Evolutionary conservation across 208 protist genomes (phyloP).

Genomic region (Endotrypanum monterogeii): DNA sequence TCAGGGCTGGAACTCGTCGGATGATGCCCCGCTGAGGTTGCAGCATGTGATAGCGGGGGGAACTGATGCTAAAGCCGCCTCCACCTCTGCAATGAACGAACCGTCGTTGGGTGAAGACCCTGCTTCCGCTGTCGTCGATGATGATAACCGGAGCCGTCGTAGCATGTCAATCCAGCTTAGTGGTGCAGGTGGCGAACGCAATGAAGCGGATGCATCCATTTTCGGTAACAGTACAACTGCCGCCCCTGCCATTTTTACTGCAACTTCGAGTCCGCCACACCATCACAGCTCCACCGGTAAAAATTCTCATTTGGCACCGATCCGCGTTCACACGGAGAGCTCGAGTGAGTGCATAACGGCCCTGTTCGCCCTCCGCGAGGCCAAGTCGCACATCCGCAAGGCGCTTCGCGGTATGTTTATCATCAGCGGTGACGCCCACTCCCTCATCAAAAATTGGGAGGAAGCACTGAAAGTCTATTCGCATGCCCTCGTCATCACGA

Average conservation of each 20-base stretch:
- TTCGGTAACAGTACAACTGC: background rate
- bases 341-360: slow-evolving; percentile 59
- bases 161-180: slow-evolving; percentile 14
- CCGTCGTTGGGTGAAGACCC: background rate
- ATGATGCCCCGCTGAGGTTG: slow-evolving; percentile 19
- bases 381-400: slow-evolving; percentile 49
- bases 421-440: slow-evolving; percentile 68
- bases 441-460: slow-evolving; percentile 63
- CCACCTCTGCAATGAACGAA: background rate
- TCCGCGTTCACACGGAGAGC: slow-evolving; percentile 47
- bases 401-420: slow-evolving; percentile 65
- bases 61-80: background rate
- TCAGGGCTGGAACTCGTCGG: slow-evolving; percentile 21
- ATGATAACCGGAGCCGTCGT: slow-evolving; percentile 19
- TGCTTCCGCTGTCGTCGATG: slow-evolving; percentile 9
- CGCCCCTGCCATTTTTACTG: background rate
- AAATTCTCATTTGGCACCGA: background rate
- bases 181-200: background rate
- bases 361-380: slow-evolving; percentile 52
- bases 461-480: slow-evolving; percentile 83
- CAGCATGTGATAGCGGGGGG: slow-evolving; percentile 3
- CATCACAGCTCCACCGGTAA: slow-evolving; percentile 4
- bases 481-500: slow-evolving; percentile 65
- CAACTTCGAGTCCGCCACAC: slow-evolving; percentile 3
- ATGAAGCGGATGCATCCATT: background rate